Conservation (phyloP, 495 filamentous ascomycete genomes). For the Hypoxylon fragiforme region DNA sequence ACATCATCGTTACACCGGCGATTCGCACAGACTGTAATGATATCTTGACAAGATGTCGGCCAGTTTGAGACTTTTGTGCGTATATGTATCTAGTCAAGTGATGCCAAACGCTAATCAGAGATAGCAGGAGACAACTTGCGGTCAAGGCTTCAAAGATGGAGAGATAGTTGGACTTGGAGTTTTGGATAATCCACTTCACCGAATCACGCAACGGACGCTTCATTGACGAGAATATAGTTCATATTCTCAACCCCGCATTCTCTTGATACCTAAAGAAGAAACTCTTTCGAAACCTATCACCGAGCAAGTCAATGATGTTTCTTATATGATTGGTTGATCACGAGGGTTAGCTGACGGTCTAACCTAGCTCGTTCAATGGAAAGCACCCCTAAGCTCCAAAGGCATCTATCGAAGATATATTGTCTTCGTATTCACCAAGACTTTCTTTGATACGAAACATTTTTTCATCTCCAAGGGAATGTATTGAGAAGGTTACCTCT, state of each 20-base stretch:
- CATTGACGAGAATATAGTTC: background rate
- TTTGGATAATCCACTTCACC: constrained; percentile 22
- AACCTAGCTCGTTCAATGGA: no score
- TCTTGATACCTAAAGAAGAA: background rate
- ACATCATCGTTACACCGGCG: no score
- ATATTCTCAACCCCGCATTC: background rate
- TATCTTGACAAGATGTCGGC: no score
- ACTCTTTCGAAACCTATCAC: constrained; percentile 1
- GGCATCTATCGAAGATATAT: background rate
- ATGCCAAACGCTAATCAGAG: background rate
- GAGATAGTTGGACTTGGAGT: no score
- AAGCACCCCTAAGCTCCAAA: no score
- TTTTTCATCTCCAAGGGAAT: no score
- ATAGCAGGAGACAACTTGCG: background rate
- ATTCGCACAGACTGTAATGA: no score
- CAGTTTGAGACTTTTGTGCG: background rate
- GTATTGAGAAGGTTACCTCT: no score
- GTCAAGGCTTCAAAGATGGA: background rate
- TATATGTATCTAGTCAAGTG: background rate
- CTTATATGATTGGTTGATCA: constrained; percentile 5
- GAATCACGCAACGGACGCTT: constrained; percentile 4
- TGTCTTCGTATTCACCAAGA: no score
- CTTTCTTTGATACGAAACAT: no score
- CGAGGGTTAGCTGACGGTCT: background rate
- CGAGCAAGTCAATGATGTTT: background rate